Base-by-base conservation (phyloP, 495 filamentous ascomycete genomes). In the Penicillium cataractarum region DNA sequence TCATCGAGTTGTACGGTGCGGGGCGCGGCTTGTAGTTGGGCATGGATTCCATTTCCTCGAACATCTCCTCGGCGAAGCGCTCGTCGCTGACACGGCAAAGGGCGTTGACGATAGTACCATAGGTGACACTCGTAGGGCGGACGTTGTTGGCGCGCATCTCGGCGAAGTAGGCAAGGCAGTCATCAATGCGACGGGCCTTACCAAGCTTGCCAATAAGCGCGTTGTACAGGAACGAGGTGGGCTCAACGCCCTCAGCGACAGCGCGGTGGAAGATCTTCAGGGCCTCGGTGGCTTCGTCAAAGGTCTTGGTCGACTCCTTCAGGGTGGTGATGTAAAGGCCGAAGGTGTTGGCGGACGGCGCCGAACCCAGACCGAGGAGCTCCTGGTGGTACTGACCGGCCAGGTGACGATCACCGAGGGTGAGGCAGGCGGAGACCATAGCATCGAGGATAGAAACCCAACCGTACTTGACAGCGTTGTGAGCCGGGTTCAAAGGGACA, bases 31-130 rank as follows among this genome's bases (percentile, higher is more conserved):
- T 97, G 87, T 98, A 99, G 80, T 98, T 98, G 40, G 93, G 91
- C 91, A 96, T 96, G 40, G 87, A 87, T 80, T 99, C 95, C 95
- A 99, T 99, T 80, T 99, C 96, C 67, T 97, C 92, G 74, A 99
- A 98, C 67, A 98, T 88, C 76, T 99, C 91, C 70, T 97, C 95
- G 51, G 95, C 95, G 70, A 97, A 97, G 57, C 93, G 92, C 77
- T 98, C 95, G 64, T 99, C 94, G 70, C 92, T 95, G 58, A 98
- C 96, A 61, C 95, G 93, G 81, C 93, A 97, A 6, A 98, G 86
- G 37, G 95, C 95, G 66, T 99, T 99, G 77, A 99, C 94, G 63
- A 99, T 91, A 31, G 95, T 99, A 64, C 95, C 95, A 69, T 98
- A 99, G 7, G 95, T 98, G 65, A 99, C 95, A 60, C 92, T 97